Evolutionary conservation across 106 monocot species (phyloP).

Genomic region (Allium cepa): DNA sequence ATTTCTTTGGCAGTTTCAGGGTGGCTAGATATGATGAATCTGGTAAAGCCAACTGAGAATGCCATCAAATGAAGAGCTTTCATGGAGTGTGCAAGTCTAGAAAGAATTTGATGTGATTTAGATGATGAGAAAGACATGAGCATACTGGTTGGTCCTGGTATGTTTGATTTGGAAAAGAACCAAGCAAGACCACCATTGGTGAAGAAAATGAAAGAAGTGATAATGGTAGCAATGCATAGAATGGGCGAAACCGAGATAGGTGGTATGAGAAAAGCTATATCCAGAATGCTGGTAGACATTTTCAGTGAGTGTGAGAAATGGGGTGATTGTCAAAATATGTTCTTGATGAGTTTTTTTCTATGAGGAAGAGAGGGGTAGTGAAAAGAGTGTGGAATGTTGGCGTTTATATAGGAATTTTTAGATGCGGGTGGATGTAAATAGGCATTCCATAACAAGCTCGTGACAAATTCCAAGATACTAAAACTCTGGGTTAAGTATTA

Average conservation of each 20-base stretch:
- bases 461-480: too few species aligned
- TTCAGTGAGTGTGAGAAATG: slow-evolving; percentile 1
- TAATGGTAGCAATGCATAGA: not conserved
- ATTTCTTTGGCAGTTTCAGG: slow-evolving; percentile 67
- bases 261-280: slow-evolving; percentile 3
- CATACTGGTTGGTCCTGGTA: slow-evolving; percentile 27
- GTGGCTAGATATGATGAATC: slow-evolving; percentile 53
- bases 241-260: not conserved
- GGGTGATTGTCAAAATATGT: not conserved
- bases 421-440: too few species aligned
- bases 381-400: too few species aligned
- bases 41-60: slow-evolving; percentile 65
- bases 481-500: too few species aligned
- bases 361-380: not conserved
- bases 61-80: slow-evolving; percentile 34
- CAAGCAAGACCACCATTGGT: slow-evolving; percentile 55
- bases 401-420: too few species aligned
- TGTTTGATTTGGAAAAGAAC: slow-evolving; percentile 20
- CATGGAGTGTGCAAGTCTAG: slow-evolving; percentile 22
- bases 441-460: too few species aligned
- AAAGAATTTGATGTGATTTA: slow-evolving; percentile 37
- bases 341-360: not conserved
- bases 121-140: slow-evolving; percentile 27
- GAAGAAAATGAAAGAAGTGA: slow-evolving; percentile 22
- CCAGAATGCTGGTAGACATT: slow-evolving; percentile 1